Percentiles rank a stretch among this genome's conserved stretches.
Evolutionary conservation across 2,329 filamentous ascomycete genomes (phyloP).

Genomic region (Fusarium dlaminii): DNA sequence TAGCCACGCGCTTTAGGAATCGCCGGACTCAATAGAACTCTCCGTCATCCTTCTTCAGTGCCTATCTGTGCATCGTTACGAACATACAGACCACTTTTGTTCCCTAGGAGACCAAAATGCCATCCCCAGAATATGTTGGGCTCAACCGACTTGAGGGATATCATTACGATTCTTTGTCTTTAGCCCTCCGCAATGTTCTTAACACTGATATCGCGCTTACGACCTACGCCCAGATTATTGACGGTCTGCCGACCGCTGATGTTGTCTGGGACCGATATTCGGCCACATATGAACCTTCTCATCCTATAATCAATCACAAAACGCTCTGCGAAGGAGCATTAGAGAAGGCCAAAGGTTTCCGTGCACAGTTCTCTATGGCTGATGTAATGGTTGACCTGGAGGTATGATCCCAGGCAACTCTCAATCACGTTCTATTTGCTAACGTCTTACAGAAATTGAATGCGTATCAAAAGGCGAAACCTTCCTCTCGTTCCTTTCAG

Average conservation of each 20-base stretch:
- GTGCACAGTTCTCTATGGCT: background rate
- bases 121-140: background rate
- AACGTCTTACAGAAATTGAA: background rate
- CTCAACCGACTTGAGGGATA: background rate
- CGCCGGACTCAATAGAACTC: background rate
- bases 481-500: background rate
- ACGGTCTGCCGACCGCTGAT: constrained; percentile 7
- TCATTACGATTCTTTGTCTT: background rate
- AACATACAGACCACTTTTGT: accelerated
- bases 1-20: background rate
- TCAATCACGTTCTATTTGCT: accelerated
- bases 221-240: constrained; percentile 27
- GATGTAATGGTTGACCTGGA: background rate
- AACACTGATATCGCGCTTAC: background rate
- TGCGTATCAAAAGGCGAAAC: background rate
- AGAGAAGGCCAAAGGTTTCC: background rate
- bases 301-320: background rate
- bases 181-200: constrained; percentile 7
- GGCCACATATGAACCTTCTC: background rate
- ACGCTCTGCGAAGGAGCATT: background rate
- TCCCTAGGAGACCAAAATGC: background rate
- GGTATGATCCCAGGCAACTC: background rate
- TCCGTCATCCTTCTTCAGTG: background rate
- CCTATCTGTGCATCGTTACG: no score
- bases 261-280: background rate